Conservation (phyloP, 257 asterid genomes). For the Echium plantagineum region DNA sequence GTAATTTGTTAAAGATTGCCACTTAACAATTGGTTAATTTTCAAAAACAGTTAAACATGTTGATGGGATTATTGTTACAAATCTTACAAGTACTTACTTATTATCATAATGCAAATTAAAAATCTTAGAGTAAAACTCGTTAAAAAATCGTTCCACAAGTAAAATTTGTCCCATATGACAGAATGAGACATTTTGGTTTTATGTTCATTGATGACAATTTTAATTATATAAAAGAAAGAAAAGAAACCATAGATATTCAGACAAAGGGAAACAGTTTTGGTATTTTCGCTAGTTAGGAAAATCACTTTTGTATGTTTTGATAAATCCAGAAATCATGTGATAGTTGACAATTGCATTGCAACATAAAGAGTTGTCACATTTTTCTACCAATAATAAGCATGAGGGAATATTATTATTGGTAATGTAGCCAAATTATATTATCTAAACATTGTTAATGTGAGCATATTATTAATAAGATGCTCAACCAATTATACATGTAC, state of each 20-base stretch:
- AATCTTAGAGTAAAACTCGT: too few relatives aligned
- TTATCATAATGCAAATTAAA: too few relatives aligned
- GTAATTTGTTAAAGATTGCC: too few relatives aligned
- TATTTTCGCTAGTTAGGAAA: not conserved
- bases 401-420: not conserved
- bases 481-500: not conserved
- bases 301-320: not conserved
- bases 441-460: not conserved
- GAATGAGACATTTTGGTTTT: not conserved
- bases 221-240: not conserved
- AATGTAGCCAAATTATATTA: not conserved
- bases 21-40: too few relatives aligned
- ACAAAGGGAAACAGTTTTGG: not conserved
- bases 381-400: not conserved
- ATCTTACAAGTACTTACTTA: too few relatives aligned
- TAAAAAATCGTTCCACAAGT: not conserved
- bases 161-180: not conserved
- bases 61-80: not conserved
- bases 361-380: not conserved
- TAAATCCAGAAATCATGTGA: not conserved
- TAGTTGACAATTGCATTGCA: not conserved
- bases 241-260: not conserved
- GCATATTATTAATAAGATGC: not conserved
- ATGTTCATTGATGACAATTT: not conserved
- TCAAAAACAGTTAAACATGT: not conserved